Evolutionary conservation across 306 rosid genomes (phyloP).

Genomic region (Arachis stenosperma): DNA sequence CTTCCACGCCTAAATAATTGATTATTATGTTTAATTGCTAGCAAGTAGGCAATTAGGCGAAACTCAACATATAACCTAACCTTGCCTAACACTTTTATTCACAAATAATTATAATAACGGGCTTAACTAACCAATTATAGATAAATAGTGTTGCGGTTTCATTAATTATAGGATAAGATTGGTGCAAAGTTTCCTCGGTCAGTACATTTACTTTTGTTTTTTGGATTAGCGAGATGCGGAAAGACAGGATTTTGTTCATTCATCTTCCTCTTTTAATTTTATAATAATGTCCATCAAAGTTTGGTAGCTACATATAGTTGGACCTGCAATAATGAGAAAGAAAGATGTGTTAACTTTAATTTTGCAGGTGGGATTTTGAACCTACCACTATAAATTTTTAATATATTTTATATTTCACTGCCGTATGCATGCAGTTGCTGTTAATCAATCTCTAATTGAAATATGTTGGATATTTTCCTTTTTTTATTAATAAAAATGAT

Average conservation of each 20-base stretch:
- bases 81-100: conserved; percentile 45
- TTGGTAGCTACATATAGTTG: conserved; percentile 6
- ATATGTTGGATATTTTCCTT: not conserved
- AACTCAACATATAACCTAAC: conserved; percentile 11
- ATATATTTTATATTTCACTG: not conserved
- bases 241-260: not conserved
- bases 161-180: not conserved
- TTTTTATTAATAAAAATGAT: not conserved
- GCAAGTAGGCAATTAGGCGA: conserved; percentile 33
- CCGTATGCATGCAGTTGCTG: conserved; percentile 7
- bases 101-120: no score
- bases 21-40: conserved; percentile 24
- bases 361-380: conserved; percentile 26
- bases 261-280: not conserved
- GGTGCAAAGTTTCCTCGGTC: conserved; percentile 13
- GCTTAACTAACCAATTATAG: conserved; percentile 7
- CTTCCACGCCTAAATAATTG: conserved; percentile 44
- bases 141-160: no score
- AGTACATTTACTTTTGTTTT: conserved; percentile 17
- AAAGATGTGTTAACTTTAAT: not conserved
- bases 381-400: conserved; percentile 29
- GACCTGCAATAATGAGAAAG: conserved; percentile 2
- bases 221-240: not conserved
- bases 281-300: not conserved
- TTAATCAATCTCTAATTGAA: not conserved